Evolutionary conservation across 2,329 filamentous ascomycete species (phyloP).

Genomic region (Aureobasidium sp.): DNA sequence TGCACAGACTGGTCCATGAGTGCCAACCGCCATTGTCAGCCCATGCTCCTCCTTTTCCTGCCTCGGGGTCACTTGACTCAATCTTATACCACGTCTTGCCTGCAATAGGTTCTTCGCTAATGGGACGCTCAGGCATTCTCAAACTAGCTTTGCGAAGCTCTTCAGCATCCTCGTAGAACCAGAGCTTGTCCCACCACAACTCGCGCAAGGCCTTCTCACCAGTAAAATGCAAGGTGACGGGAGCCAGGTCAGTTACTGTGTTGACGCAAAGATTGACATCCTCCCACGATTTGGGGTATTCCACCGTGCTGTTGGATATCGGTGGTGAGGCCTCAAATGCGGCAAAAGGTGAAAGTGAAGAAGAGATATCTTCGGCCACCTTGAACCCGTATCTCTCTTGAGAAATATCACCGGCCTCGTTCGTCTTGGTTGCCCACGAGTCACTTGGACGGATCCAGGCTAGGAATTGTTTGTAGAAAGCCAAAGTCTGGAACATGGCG

Average conservation of each 20-base stretch:
- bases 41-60: slow-evolving; percentile 24
- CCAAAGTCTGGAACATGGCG: slow-evolving; percentile 38
- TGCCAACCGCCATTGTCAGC: slow-evolving; percentile 25
- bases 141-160: slow-evolving; percentile 20
- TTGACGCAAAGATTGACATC: slow-evolving; percentile 24
- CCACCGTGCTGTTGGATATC: slow-evolving; percentile 5
- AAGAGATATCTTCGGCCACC: slow-evolving; percentile 21
- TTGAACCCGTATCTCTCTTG: slow-evolving; percentile 19
- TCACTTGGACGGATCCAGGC: slow-evolving; percentile 32
- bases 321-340: slow-evolving; percentile 17
- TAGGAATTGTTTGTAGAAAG: slow-evolving; percentile 26
- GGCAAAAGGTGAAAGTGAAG: slow-evolving; percentile 22
- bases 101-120: slow-evolving; percentile 20
- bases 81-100: slow-evolving; percentile 23
- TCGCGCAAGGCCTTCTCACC: slow-evolving; percentile 26
- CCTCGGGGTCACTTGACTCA: slow-evolving; percentile 19
- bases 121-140: slow-evolving; percentile 15
- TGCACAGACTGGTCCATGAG: slow-evolving; percentile 24
- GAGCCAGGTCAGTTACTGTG: slow-evolving; percentile 22
- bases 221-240: slow-evolving; percentile 23
- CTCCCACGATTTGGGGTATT: slow-evolving; percentile 18
- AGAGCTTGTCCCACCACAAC: slow-evolving; percentile 27
- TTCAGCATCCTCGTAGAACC: slow-evolving; percentile 25
- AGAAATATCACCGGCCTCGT: neutral
- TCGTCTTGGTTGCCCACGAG: slow-evolving; percentile 16